phyloP scores from a whole-genome alignment of 2,329 filamentous ascomycete genomes.

The Trichoderma sp. region DNA sequence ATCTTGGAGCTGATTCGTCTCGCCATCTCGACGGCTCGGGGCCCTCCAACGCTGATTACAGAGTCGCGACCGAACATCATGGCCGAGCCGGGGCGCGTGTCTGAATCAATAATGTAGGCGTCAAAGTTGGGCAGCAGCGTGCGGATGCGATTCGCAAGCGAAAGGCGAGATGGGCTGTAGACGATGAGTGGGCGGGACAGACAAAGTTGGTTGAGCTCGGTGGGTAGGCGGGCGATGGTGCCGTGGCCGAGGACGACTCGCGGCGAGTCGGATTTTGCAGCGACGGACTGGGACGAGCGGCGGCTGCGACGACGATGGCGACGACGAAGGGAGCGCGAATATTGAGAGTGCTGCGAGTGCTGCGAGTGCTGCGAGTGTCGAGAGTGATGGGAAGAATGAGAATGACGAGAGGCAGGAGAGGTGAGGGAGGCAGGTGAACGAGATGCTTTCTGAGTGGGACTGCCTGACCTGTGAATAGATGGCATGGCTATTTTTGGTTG shows the following conservation, averaged over 20 bases:
- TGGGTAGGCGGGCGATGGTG: constrained; percentile 37
- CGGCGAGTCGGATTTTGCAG: constrained; percentile 29
- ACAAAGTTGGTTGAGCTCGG: constrained; percentile 38
- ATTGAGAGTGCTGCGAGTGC: not conserved
- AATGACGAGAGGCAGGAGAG: not conserved
- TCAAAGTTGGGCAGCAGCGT: constrained; percentile 39
- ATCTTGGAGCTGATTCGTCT: constrained; percentile 56
- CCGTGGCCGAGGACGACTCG: constrained; percentile 41
- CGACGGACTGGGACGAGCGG: not conserved
- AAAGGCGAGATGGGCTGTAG: constrained; percentile 42
- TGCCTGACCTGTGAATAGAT: constrained; percentile 18
- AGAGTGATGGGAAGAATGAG: no score
- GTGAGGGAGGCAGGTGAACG: not conserved
- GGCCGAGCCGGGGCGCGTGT: constrained; percentile 34
- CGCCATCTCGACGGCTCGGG: constrained; percentile 62
- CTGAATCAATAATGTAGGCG: constrained; percentile 38
- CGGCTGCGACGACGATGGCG: not conserved
- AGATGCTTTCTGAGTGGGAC: constrained; percentile 11
- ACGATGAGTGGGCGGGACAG: constrained; percentile 42
- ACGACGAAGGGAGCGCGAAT: not conserved
- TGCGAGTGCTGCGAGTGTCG: not conserved
- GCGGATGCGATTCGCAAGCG: constrained; percentile 39
- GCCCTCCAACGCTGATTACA: constrained; percentile 63
- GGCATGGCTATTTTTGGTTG: constrained; percentile 16
- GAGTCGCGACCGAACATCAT: constrained; percentile 50